These are phyloP conservation scores for Withania somnifera DNA, from an alignment of 305 asterid species.

Conservation along the genomic window DNA sequence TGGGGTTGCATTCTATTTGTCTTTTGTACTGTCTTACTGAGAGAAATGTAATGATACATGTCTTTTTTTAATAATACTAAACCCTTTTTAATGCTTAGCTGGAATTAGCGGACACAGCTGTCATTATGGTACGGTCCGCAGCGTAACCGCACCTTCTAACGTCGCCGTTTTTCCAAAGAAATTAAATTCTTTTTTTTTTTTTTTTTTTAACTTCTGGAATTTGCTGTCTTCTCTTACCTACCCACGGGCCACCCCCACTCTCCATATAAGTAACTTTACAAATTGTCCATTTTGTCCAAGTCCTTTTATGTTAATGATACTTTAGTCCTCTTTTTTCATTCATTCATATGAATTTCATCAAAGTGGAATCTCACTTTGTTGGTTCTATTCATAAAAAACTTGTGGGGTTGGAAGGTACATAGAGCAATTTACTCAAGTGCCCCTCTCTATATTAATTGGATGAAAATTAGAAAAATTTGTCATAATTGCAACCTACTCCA, in stretches of 20 bases:
- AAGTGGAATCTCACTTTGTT: constrained; percentile 5
- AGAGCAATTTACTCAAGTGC: background rate
- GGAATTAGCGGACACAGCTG: constrained; percentile 54
- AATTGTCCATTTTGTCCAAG: background rate
- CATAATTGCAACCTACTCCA: background rate
- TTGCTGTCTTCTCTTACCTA: background rate
- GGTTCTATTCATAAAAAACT: background rate
- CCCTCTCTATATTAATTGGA: background rate
- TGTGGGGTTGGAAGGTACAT: background rate
- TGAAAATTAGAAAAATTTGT: background rate
- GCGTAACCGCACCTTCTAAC: constrained; percentile 25
- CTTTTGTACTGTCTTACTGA: background rate
- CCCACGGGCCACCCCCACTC: background rate
- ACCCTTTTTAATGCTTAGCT: constrained; percentile 38
- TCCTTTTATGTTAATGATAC: background rate
- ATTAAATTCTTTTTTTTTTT: background rate
- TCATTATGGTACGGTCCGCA: constrained; percentile 23
- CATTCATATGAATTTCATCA: background rate
- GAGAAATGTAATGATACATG: background rate
- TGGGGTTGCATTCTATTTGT: background rate
- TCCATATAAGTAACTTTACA: background rate
- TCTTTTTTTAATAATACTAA: background rate
- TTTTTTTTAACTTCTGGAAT: background rate
- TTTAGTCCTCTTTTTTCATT: background rate
- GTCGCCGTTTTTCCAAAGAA: constrained; percentile 50